Conservation (phyloP, 1,139 yeast genomes). For the Magnusiomyces paraingens region DNA sequence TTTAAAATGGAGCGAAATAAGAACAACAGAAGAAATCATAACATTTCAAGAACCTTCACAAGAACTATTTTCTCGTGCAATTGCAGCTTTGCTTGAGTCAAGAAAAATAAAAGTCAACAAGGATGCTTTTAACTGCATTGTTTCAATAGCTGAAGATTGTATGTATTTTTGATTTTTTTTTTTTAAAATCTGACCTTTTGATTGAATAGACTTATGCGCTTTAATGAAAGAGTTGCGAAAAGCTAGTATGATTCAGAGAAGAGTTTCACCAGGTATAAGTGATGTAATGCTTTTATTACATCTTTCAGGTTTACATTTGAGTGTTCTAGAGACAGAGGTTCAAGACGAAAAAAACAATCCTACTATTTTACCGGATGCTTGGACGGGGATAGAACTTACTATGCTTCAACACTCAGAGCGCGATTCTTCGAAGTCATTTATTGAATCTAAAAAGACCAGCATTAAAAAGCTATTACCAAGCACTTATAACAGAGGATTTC, state of each 20-base stretch:
- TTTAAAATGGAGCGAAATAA: slow-evolving; percentile 10
- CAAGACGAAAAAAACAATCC: slow-evolving; percentile 11
- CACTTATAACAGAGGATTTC: slow-evolving; percentile 42
- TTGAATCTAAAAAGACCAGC: slow-evolving; percentile 25
- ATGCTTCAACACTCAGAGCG: slow-evolving; percentile 23
- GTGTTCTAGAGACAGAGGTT: slow-evolving; percentile 11
- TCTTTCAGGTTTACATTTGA: slow-evolving; percentile 41
- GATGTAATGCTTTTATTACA: slow-evolving; percentile 50
- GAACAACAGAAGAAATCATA: background rate
- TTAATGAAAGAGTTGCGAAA: slow-evolving; percentile 45
- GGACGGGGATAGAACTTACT: slow-evolving; percentile 42
- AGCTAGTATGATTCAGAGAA: slow-evolving; percentile 60
- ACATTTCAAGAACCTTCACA: slow-evolving; percentile 14
- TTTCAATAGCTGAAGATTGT: slow-evolving; percentile 37
- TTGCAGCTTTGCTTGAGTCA: slow-evolving; percentile 27
- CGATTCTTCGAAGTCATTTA: slow-evolving; percentile 25
- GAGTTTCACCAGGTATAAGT: slow-evolving; percentile 50
- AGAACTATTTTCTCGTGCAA: slow-evolving; percentile 24
- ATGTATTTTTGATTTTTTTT: background rate
- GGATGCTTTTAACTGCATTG: slow-evolving; percentile 32
- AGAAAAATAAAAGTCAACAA: slow-evolving; percentile 19
- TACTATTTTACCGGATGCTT: slow-evolving; percentile 11
- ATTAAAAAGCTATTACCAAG: slow-evolving; percentile 36
- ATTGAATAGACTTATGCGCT: slow-evolving; percentile 37
- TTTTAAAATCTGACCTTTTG: background rate